Evolutionary conservation across 495 filamentous ascomycete species (phyloP).

Genomic region (Tricharina praecox): DNA sequence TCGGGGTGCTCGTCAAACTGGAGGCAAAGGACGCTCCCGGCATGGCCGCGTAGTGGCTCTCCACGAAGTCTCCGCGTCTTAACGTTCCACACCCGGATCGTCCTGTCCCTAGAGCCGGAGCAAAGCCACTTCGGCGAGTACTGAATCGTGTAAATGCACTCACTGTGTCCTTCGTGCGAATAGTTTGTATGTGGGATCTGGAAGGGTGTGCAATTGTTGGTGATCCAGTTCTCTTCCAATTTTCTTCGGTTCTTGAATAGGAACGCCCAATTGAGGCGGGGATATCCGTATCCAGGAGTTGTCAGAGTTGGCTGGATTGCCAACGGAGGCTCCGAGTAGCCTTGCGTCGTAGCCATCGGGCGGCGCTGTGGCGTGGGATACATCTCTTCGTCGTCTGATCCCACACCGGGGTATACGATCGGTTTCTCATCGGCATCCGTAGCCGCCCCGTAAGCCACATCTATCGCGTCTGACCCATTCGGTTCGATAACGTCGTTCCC

Average conservation of each 20-base stretch:
- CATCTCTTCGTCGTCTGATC: conserved; percentile 21
- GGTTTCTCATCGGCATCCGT: background rate
- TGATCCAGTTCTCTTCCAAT: conserved; percentile 82
- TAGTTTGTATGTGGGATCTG: conserved; percentile 72
- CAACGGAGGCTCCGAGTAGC: conserved; percentile 19
- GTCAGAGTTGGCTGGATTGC: conserved; percentile 20
- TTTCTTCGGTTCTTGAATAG: conserved; percentile 74
- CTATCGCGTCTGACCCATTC: background rate
- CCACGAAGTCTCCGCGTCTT: conserved; percentile 58
- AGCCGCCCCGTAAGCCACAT: background rate
- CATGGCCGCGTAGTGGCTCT: conserved; percentile 56
- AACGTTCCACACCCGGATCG: conserved; percentile 80
- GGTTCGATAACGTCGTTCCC: conserved; percentile 1
- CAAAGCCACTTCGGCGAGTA: conserved; percentile 73
- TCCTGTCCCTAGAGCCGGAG: conserved; percentile 78
- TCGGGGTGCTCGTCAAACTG: conserved; percentile 88
- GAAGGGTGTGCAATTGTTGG: conserved; percentile 66
- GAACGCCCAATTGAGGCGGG: conserved; percentile 62
- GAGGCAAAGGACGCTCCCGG: conserved; percentile 77
- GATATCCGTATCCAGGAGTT: conserved; percentile 27
- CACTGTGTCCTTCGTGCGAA: conserved; percentile 65
- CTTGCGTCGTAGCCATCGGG: conserved; percentile 12
- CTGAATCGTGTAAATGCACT: conserved; percentile 93
- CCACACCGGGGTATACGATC: background rate
- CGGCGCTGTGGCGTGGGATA: conserved; percentile 13